Conservation (phyloP, 345 rosid genomes). For the Eucalyptus marginata region DNA sequence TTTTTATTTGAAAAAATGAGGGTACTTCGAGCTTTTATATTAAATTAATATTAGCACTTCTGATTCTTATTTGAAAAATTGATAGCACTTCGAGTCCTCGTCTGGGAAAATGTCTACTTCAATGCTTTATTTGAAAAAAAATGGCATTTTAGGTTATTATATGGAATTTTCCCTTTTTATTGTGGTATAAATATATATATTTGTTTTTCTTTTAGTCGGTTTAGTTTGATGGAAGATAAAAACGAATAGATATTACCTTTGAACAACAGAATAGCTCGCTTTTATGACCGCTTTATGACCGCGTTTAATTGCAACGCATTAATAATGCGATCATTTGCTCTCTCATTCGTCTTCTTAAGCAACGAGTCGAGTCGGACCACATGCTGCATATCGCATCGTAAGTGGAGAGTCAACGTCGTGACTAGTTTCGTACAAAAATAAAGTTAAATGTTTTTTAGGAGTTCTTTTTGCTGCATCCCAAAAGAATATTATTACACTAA, state of each 20-base stretch:
- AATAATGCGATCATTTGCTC: neutral
- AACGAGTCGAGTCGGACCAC: no score
- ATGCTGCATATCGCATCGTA: accelerated
- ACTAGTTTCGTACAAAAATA: neutral
- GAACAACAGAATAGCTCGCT: neutral
- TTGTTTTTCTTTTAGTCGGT: neutral
- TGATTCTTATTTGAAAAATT: accelerated
- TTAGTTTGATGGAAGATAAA: neutral
- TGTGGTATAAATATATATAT: no score
- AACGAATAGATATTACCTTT: neutral
- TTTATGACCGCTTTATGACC: accelerated
- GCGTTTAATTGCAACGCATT: accelerated
- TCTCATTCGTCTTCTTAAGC: no score
- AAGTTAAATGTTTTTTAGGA: neutral
- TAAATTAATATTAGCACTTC: no score
- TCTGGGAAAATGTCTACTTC: accelerated
- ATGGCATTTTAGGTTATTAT: no score
- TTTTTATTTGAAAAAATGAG: no score
- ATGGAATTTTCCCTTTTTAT: no score
- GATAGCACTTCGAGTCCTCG: accelerated
- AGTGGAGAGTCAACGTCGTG: neutral
- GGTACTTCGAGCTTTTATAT: accelerated
- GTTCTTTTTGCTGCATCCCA: accelerated
- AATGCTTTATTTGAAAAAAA: accelerated
- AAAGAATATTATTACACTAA: no score